phyloP scores from a whole-genome alignment of 2,329 filamentous ascomycete genomes.

The Fusarium miscanthi region DNA sequence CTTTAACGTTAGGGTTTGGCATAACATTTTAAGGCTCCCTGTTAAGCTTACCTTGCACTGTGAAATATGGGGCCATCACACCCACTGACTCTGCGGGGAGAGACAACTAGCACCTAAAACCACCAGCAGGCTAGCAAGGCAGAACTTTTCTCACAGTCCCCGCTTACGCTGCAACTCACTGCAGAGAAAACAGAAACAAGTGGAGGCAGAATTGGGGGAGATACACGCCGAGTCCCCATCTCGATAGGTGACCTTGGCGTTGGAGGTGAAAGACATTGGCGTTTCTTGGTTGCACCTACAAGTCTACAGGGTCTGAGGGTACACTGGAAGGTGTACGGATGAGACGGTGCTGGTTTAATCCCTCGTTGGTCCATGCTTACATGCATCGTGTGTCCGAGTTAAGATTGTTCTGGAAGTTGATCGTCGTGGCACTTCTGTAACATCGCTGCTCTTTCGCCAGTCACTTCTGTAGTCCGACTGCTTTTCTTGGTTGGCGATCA shows the following conservation, averaged over 20 bases:
- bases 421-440: conserved; percentile 29
- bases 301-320: background rate
- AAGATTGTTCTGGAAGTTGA: conserved; percentile 16
- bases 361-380: conserved; percentile 30
- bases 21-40: conserved; percentile 15
- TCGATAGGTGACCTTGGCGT: conserved; percentile 8
- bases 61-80: conserved; percentile 17
- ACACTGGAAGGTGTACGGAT: background rate
- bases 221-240: background rate
- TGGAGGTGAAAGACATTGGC: conserved; percentile 2
- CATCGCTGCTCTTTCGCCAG: background rate
- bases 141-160: background rate
- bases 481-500: conserved; percentile 7
- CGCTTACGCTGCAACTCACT: background rate
- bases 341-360: conserved; percentile 9
- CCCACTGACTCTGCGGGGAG: background rate
- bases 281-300: background rate
- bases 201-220: conserved; percentile 8
- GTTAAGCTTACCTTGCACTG: conserved; percentile 32
- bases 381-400: background rate
- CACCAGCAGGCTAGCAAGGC: background rate
- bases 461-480: background rate
- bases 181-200: background rate
- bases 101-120: background rate
- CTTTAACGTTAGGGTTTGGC: conserved; percentile 23